Evolutionary conservation across 1,284 basidiomycete species (phyloP).

Genomic region (Taiwanofungus camphoratus): DNA sequence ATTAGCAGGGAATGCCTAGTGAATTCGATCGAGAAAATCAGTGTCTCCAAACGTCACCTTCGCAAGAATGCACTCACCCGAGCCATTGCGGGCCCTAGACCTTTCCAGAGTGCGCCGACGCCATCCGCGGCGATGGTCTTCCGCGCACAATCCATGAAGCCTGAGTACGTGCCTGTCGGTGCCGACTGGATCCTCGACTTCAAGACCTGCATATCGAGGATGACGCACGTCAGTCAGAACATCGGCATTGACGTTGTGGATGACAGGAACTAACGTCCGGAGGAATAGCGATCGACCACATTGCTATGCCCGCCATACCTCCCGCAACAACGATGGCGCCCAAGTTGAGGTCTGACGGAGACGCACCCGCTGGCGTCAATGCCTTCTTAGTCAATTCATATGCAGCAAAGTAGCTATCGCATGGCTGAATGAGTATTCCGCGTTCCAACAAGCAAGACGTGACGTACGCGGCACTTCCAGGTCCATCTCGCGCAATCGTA

Average conservation of each 20-base stretch:
- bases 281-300: conserved; percentile 96
- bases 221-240: conserved; percentile 7
- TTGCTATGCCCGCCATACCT: conserved; percentile 92
- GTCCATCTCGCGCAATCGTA: conserved; percentile 92
- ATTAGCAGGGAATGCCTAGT: conserved; percentile 86
- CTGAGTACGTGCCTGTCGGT: conserved; percentile 91
- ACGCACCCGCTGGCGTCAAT: conserved; percentile 74
- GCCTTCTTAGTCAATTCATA: conserved; percentile 93
- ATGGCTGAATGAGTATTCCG: conserved; percentile 1
- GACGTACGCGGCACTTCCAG: conserved; percentile 91
- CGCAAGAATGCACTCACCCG: conserved; percentile 48
- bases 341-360: conserved; percentile 80
- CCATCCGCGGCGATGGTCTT: conserved; percentile 95
- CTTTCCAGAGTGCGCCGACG: conserved; percentile 88
- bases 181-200: conserved; percentile 98
- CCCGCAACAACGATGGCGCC: conserved; percentile 89
- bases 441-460: not conserved
- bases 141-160: conserved; percentile 88
- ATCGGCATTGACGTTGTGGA: not conserved
- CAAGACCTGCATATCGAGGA: conserved; percentile 68
- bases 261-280: conserved; percentile 67
- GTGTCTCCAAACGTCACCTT: not conserved
- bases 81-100: conserved; percentile 96
- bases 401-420: conserved; percentile 86
- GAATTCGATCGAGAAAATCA: conserved; percentile 7